phyloP scores from a whole-genome alignment of 345 rosid genomes.

The Corchorus olitorius region DNA sequence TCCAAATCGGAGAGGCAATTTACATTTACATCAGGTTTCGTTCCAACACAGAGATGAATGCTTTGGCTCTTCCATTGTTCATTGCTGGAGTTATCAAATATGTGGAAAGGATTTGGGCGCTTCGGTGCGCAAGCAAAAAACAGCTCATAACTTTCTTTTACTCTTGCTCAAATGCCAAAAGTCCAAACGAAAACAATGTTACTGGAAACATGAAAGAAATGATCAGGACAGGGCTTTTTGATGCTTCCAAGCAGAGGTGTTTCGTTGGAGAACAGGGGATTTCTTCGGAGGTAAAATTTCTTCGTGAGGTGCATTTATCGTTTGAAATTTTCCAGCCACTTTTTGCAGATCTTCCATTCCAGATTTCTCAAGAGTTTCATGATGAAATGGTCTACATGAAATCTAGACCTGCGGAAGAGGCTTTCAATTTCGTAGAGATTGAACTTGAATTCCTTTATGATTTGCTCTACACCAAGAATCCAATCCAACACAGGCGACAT shows the following conservation, averaged over 20 bases:
- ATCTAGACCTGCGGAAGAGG: background rate
- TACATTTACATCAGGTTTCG: slow-evolving; percentile 38
- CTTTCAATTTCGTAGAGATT: slow-evolving; percentile 39
- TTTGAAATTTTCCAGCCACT: slow-evolving; percentile 43
- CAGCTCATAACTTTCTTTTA: slow-evolving; percentile 34
- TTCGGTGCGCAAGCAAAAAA: slow-evolving; percentile 44
- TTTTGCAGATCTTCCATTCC: slow-evolving; percentile 41
- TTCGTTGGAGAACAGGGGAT: slow-evolving; percentile 7
- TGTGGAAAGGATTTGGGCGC: slow-evolving; percentile 41
- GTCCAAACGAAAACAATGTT: background rate
- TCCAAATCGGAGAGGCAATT: slow-evolving; percentile 23
- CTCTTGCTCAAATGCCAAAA: background rate
- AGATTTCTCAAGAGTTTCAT: slow-evolving; percentile 13
- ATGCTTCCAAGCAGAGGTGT: slow-evolving; percentile 23
- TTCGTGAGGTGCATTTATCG: slow-evolving; percentile 23
- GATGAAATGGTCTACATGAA: slow-evolving; percentile 16
- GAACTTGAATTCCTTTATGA: slow-evolving; percentile 51
- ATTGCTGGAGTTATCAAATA: slow-evolving; percentile 45
- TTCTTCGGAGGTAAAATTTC: background rate
- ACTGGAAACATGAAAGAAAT: slow-evolving; percentile 23
- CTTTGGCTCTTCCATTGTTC: slow-evolving; percentile 31
- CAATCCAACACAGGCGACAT: slow-evolving; percentile 19
- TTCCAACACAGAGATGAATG: slow-evolving; percentile 13
- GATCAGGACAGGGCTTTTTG: slow-evolving; percentile 30
- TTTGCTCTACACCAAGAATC: slow-evolving; percentile 48